These are phyloP conservation scores for Cryomyces minteri DNA, from an alignment of 495 filamentous ascomycete species.

Conservation along the genomic window DNA sequence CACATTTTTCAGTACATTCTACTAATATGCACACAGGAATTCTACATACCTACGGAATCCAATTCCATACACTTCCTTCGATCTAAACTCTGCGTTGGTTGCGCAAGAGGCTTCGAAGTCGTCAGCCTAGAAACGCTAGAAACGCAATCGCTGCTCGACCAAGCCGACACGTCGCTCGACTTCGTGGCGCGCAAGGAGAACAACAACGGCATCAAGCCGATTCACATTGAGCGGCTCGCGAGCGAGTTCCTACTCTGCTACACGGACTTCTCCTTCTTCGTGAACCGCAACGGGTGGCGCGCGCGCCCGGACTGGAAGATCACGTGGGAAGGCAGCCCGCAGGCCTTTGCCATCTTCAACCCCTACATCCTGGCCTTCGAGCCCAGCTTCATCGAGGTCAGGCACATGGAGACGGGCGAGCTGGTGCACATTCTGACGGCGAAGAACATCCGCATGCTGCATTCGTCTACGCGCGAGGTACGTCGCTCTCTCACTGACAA, in stretches of 20 bases:
- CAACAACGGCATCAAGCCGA: conserved; percentile 47
- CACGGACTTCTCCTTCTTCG: conserved; percentile 95
- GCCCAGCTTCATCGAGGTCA: conserved; percentile 94
- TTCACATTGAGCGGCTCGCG: conserved; percentile 90
- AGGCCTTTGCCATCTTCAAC: conserved; percentile 78
- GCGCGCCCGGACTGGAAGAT: conserved; percentile 92
- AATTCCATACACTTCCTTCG: conserved; percentile 94
- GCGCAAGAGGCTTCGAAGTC: conserved; percentile 89
- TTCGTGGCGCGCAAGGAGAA: conserved; percentile 87
- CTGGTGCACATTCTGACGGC: conserved; percentile 86
- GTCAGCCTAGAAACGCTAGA: conserved; percentile 93
- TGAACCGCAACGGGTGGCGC: conserved; percentile 96
- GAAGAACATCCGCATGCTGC: conserved; percentile 91
- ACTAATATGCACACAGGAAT: conserved; percentile 39
- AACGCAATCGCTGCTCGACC: conserved; percentile 90
- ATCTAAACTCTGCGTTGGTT: conserved; percentile 91
- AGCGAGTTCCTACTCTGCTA: conserved; percentile 97
- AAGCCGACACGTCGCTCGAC: conserved; percentile 94
- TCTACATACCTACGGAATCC: conserved; percentile 94
- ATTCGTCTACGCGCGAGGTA: conserved; percentile 92
- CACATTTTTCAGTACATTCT: background rate
- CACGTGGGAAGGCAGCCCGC: conserved; percentile 88
- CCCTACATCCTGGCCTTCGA: conserved; percentile 97
- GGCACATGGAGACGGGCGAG: conserved; percentile 80
- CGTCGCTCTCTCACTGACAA: conserved; percentile 14